Evolutionary conservation across 2,329 filamentous ascomycete genomes (phyloP).

Genomic region (Verticillium albo-atrum): DNA sequence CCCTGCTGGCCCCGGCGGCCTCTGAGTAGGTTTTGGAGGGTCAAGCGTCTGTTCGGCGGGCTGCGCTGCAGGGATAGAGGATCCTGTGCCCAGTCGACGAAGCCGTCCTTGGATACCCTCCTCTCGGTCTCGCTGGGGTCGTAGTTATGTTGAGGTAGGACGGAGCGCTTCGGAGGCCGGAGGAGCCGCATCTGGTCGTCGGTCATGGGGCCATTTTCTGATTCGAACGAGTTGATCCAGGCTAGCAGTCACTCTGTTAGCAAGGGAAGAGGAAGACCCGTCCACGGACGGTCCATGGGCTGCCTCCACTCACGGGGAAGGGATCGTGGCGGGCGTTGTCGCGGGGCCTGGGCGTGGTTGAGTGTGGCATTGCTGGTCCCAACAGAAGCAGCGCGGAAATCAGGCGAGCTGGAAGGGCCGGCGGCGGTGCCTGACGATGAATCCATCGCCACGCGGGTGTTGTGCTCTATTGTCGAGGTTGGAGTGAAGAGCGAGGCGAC

Average conservation of each 20-base stretch:
- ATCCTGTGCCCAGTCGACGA: slow-evolving; percentile 33
- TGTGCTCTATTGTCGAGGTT: background rate
- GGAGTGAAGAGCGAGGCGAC: background rate
- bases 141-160: slow-evolving; percentile 36
- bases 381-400: slow-evolving; percentile 9
- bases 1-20: slow-evolving; percentile 43
- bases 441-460: slow-evolving; percentile 5
- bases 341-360: slow-evolving; percentile 6
- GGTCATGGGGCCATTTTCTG: slow-evolving; percentile 29
- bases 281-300: background rate
- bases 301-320: slow-evolving; percentile 21
- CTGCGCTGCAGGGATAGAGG: slow-evolving; percentile 26
- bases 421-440: background rate
- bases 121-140: slow-evolving; percentile 31
- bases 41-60: slow-evolving; percentile 25
- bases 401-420: slow-evolving; percentile 12
- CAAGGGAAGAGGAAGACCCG: background rate
- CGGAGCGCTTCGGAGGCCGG: slow-evolving; percentile 30
- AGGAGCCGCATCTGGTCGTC: slow-evolving; percentile 35
- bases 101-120: slow-evolving; percentile 45
- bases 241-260: slow-evolving; percentile 25
- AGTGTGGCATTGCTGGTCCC: slow-evolving; percentile 12
- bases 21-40: slow-evolving; percentile 41
- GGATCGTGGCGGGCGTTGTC: slow-evolving; percentile 13
- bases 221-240: slow-evolving; percentile 46